phyloP scores from a whole-genome alignment of 306 rosid genomes.

The Mucuna pruriens region DNA sequence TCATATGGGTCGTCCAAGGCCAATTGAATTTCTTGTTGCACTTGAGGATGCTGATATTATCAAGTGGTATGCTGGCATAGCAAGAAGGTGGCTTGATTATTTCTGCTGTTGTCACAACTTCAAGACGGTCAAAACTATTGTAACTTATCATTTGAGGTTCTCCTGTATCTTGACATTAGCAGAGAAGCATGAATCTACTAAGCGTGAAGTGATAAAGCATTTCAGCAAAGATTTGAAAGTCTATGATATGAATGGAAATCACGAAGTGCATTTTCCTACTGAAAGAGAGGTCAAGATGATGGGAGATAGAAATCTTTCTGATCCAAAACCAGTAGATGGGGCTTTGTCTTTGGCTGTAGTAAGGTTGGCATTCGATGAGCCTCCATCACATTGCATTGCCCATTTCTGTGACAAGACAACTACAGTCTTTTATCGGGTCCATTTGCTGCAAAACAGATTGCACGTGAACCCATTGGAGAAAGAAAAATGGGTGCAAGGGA shows the following conservation, averaged over 20 bases:
- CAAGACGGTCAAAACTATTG: conserved; percentile 77
- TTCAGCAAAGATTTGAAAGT: conserved; percentile 89
- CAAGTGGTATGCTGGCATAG: conserved; percentile 90
- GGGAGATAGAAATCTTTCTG: conserved; percentile 83
- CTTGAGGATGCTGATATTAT: conserved; percentile 82
- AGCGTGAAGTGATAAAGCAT: conserved; percentile 74
- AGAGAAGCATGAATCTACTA: conserved; percentile 87
- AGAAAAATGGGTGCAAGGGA: conserved; percentile 70
- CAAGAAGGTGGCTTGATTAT: conserved; percentile 87
- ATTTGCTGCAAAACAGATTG: conserved; percentile 62
- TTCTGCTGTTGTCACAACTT: conserved; percentile 92
- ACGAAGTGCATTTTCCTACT: conserved; percentile 76
- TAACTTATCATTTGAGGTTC: conserved; percentile 86
- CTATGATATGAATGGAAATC: conserved; percentile 63
- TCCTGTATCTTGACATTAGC: conserved; percentile 91
- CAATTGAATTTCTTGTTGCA: conserved; percentile 65
- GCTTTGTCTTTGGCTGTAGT: conserved; percentile 62
- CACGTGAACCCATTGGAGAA: conserved; percentile 56
- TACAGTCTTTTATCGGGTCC: conserved; percentile 63
- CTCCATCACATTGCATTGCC: conserved; percentile 63
- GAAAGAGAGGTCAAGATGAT: conserved; percentile 90
- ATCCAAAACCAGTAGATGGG: conserved; percentile 88
- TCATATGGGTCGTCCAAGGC: conserved; percentile 88
- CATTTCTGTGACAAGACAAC: conserved; percentile 80
- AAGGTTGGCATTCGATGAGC: conserved; percentile 81